Evolutionary conservation across 495 filamentous ascomycete genomes (phyloP), one percentile per base, ranked within the genome.

Genomic region (Trichoderma erinaceum): DNA sequence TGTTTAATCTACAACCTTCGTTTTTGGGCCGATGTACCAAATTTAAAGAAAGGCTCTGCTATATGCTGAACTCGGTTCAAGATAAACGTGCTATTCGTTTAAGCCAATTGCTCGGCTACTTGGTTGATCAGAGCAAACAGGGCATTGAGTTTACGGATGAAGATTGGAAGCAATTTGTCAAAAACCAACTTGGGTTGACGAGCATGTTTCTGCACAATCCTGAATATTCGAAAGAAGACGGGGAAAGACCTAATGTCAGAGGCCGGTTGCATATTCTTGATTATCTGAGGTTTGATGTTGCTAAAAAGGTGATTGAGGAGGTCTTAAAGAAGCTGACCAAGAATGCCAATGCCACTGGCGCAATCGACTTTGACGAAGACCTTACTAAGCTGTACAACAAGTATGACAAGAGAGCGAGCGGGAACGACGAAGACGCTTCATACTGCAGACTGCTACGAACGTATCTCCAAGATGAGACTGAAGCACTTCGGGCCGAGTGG

Each of bases 111-210:
- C 86, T 96, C 11, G 90, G 92, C 58, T 80, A 89, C 44, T 78
- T 98, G 5, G 91, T 97, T 6, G 94, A 98, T 72, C 85, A 88
- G 16, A 82, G 86, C 16, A 98, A 97, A 72, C 86, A 90, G 46
- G 93, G 93, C 12, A 83, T 87, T 64, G 77, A 79, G n/a, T 89
- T 96, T 41, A 83, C 79, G 23, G 79, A 86, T 13, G 73, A 80
- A 0, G 81, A 84, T 32, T 92, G 85, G 85, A 68, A 79, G 4
- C 56, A 71, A 32, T 82, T 88, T 41, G 80, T 80, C 18, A 79
- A 80, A 68, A 78, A 74, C 6, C 73, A 79, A 65, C 18, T 82
- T 79, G 46, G 68, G 35, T 25, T 21, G 48, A 76, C 73, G 21
- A 69, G 29, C 13, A 76, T 73, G 64, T 69, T 46, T 74, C 79